Base-by-base conservation (phyloP, 306 rosid species). In the Arachis stenosperma region DNA sequence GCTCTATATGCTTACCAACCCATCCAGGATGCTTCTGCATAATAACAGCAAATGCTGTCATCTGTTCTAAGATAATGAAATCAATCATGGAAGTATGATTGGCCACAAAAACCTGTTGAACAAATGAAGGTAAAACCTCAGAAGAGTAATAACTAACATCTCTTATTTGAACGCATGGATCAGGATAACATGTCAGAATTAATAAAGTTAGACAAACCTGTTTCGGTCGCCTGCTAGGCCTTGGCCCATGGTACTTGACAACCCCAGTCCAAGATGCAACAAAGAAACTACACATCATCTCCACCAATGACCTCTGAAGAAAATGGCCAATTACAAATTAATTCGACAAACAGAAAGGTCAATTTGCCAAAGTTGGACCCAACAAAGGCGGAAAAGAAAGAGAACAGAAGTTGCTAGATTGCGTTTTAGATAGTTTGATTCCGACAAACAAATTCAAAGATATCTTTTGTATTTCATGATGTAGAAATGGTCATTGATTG, bases 241-340 rank as follows among this genome's bases (percentile, higher is more conserved):
- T 86, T 73, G 98, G 98, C 27, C 98, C 98, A 73, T 91, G 97
- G 85, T 94, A 94, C 84, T 85, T 94, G 65, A 94, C 96, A 77
- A 94, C 99, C 67, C 99, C 97, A 71, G 99, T 94, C 99, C 99
- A 94, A 53, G 99, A 94, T 53, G 99, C 95, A 81, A 89, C 99
- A 87, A 94, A 94, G 95, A 94, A 91, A 84, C 96, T 74, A 78
- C 98, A 94, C 61, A 94, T 89, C 81, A 94, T 82, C 92, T 94
- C 98, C 80, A 89, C 98, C 90, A 94, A 85, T 40, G 63, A 61
- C 83, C 98, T 88, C 98, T 91, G 89, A 69, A 81, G 13, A 69
- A 80, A 73, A 81, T 8, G 15, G 41, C n/a, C 70, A 62, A 58
- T 62, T 36, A 15, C 68, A n/a, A 63, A 48, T 52, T 62, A 76